Evolutionary conservation across 2,329 filamentous ascomycete species (phyloP).

Genomic region (Pseudogymnoascus sp.): DNA sequence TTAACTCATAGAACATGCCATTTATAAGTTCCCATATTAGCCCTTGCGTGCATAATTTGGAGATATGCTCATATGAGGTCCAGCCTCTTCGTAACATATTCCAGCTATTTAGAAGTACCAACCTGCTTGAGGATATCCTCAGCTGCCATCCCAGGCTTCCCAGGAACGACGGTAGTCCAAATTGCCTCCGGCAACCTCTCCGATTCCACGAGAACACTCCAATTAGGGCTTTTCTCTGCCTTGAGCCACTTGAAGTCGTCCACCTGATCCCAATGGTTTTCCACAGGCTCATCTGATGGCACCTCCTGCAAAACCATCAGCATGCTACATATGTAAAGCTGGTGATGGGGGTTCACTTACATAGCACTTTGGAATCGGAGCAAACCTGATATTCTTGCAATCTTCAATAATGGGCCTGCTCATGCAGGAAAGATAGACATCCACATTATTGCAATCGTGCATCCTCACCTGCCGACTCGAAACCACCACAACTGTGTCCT

Average conservation of each 20-base stretch:
- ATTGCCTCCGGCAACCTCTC: slow-evolving; percentile 51
- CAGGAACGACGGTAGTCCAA: slow-evolving; percentile 62
- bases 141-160: slow-evolving; percentile 50
- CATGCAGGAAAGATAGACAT: slow-evolving; percentile 72
- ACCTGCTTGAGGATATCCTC: slow-evolving; percentile 55
- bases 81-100: background rate
- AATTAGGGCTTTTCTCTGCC: slow-evolving; percentile 77
- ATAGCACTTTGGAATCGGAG: slow-evolving; percentile 60
- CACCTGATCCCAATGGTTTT: slow-evolving; percentile 79
- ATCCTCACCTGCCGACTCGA: slow-evolving; percentile 83
- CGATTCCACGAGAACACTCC: slow-evolving; percentile 57
- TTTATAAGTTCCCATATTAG: background rate
- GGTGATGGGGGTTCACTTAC: slow-evolving; percentile 39
- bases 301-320: slow-evolving; percentile 18
- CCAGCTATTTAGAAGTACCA: slow-evolving; percentile 28
- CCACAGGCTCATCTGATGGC: slow-evolving; percentile 21
- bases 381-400: slow-evolving; percentile 69
- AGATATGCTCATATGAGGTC: background rate
- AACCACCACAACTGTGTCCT: slow-evolving; percentile 67
- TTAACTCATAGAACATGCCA: background rate
- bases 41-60: background rate
- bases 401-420: slow-evolving; percentile 93
- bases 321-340: background rate
- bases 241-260: slow-evolving; percentile 99
- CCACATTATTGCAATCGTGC: slow-evolving; percentile 73